Evolutionary conservation across 2,329 filamentous ascomycete species (phyloP).

Genomic region (Aspergillus awamori): DNA sequence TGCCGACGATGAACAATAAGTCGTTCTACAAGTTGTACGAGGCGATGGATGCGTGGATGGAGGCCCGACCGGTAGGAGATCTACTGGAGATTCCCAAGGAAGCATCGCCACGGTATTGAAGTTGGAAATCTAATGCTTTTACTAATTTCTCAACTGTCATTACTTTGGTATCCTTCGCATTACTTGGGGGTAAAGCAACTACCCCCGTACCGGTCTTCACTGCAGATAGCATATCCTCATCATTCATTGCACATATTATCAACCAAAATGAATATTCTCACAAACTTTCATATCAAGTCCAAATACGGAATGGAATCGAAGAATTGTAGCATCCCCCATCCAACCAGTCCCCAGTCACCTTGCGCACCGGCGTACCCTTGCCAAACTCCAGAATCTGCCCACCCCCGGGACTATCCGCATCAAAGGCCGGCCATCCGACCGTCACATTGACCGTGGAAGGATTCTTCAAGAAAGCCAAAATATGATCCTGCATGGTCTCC

Average conservation of each 20-base stretch:
- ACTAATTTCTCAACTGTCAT: background rate
- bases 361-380: background rate
- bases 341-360: constrained; percentile 1
- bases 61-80: background rate
- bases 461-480: constrained; percentile 30
- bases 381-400: constrained; percentile 8
- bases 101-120: background rate
- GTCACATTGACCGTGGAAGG: constrained; percentile 5
- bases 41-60: constrained; percentile 7
- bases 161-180: too few relatives aligned
- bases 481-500: constrained; percentile 27
- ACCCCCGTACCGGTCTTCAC: background rate
- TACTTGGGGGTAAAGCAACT: too few relatives aligned
- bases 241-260: background rate
- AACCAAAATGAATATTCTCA: background rate
- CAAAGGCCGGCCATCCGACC: constrained; percentile 20
- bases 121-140: background rate
- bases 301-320: constrained; percentile 28
- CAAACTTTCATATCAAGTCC: background rate
- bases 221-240: background rate
- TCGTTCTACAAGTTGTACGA: background rate
- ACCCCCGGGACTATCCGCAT: constrained; percentile 25
- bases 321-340: constrained; percentile 7
- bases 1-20: background rate
- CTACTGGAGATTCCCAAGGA: background rate